phyloP scores from a whole-genome alignment of 495 filamentous ascomycete genomes.

The Corynascus novoguineensis region DNA sequence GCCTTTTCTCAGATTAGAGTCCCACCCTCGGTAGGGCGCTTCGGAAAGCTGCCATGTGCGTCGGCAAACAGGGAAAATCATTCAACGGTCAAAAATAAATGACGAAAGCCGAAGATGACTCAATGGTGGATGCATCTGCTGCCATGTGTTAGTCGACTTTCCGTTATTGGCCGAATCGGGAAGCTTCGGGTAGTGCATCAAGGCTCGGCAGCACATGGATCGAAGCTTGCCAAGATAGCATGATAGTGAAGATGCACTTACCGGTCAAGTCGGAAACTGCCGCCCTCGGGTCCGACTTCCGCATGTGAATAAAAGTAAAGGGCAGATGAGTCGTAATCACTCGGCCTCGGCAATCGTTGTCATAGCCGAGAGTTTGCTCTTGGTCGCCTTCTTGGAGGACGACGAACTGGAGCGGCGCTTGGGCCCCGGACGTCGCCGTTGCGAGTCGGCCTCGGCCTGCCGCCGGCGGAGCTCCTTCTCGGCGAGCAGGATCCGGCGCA shows the following conservation, averaged over 20 bases:
- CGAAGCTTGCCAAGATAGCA: neutral
- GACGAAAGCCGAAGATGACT: conserved; percentile 1
- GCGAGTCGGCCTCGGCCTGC: conserved; percentile 31
- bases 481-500: conserved; percentile 35
- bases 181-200: conserved; percentile 14
- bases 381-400: conserved; percentile 39
- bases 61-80: neutral
- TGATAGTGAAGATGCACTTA: conserved; percentile 6
- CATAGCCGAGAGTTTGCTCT: conserved; percentile 43
- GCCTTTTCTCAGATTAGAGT: no score
- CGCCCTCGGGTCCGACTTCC: neutral
- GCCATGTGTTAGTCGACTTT: conserved; percentile 3
- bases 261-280: conserved; percentile 4
- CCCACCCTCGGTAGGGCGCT: conserved; percentile 4
- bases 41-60: conserved; percentile 6
- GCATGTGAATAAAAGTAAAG: neutral
- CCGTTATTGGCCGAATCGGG: conserved; percentile 6
- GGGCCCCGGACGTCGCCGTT: neutral
- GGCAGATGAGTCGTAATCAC: no score
- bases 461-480: conserved; percentile 45
- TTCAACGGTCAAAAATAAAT: neutral
- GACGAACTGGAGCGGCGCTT: conserved; percentile 18
- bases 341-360: conserved; percentile 45
- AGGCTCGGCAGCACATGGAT: neutral
- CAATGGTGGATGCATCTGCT: neutral